Base-by-base conservation (phyloP, 441 rosid genomes). In the Metrosideros polymorpha region DNA sequence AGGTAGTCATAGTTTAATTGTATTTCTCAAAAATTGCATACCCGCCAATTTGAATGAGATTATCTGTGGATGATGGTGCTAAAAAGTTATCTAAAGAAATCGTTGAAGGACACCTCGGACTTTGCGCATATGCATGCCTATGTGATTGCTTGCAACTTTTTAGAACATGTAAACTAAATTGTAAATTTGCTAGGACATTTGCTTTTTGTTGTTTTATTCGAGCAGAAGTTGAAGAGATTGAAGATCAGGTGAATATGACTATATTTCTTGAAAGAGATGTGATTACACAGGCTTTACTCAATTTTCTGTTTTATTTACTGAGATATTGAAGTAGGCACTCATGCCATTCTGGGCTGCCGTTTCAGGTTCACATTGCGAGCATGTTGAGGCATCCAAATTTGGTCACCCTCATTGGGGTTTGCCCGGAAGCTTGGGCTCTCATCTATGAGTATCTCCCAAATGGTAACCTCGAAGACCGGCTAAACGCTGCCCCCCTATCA, bases 311-410 rank as follows among this genome's bases (percentile, higher is more conserved):
- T 71, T 71, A 71, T 71, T 39, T 71, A 39, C 47, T 71, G 79
- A 71, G n/a, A 71, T 71, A 71, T 12, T 39, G 3, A 71, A 71
- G 15, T 39, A 71, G 79, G 49, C 79, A 22, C n/a, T 71, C 47
- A 22, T 71, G 79, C 22, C 79, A 83, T 29, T 75, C 12, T 7
- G 13, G 47, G 51, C 10, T 54, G 27, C 55, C 30, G 2, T 32
- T 24, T 84, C 86, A 83, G 86, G 54, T 55, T 30, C 86, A 56
- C n/a, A 50, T 84, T 77, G 61, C 82, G 14, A 42, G 56, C 45
- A 76, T 84, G 76, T 47, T 87, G 86, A 47, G 88, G 61, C 88
- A 87, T 71, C 88, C 88, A 18, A 87, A 87, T 76, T 66, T 87
- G 32, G 84, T 83, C 82, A 12, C 45, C 32, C 77, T 87, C 35